phyloP scores from a whole-genome alignment of 129 eudicot species.

The Calendula officinalis region DNA sequence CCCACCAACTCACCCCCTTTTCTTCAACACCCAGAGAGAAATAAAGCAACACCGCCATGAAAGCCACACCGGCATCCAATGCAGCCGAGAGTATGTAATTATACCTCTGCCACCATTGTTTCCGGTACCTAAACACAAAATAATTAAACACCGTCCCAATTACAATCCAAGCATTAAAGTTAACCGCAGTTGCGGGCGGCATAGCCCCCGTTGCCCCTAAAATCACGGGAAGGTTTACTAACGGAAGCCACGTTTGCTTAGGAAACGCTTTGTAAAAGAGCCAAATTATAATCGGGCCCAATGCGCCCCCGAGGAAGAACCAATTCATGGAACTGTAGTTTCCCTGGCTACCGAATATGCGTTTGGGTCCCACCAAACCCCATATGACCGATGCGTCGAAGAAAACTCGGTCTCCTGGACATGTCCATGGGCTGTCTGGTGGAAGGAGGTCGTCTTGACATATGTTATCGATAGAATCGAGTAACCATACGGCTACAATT shows the following conservation, averaged over 20 bases:
- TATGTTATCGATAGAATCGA: slow-evolving; percentile 64
- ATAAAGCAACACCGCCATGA: slow-evolving; percentile 80
- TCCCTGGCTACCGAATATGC: slow-evolving; percentile 77
- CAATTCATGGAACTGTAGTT: slow-evolving; percentile 82
- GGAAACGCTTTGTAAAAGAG: no score
- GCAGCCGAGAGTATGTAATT: slow-evolving; percentile 90
- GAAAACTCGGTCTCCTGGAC: slow-evolving; percentile 84
- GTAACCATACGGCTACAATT: slow-evolving; percentile 79
- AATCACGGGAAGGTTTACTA: slow-evolving; percentile 82
- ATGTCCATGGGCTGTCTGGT: slow-evolving; percentile 91
- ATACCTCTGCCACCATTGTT: slow-evolving; percentile 92
- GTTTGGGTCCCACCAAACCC: slow-evolving; percentile 91
- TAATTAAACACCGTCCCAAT: slow-evolving; percentile 76
- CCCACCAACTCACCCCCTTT: slow-evolving; percentile 74
- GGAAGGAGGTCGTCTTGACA: slow-evolving; percentile 86
- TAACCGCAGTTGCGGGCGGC: slow-evolving; percentile 88
- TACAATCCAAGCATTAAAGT: slow-evolving; percentile 74
- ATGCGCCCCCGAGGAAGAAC: no score
- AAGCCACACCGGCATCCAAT: slow-evolving; percentile 91
- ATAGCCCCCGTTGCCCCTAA: slow-evolving; percentile 70
- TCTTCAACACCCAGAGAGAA: slow-evolving; percentile 60
- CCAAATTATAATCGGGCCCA: no score
- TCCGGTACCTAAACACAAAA: slow-evolving; percentile 73
- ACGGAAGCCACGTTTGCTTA: no score
- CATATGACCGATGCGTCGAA: slow-evolving; percentile 95